Percentiles rank a stretch among this genome's conserved stretches.
These are phyloP conservation scores for Tricholoma matsutake DNA, from an alignment of 768 basidiomycete species.

Conservation along the genomic window DNA sequence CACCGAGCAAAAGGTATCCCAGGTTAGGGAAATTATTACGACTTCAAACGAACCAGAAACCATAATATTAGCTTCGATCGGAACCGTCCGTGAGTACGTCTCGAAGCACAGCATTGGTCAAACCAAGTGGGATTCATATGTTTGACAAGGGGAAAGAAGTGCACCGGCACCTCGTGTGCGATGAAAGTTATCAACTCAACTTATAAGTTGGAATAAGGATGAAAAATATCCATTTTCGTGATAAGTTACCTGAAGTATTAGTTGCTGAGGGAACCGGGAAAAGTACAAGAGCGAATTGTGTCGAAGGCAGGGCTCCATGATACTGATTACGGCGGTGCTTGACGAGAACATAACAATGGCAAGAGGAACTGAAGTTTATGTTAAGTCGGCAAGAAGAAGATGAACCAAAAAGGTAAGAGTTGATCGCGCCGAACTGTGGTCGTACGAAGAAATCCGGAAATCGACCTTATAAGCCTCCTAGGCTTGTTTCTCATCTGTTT, in stretches of 20 bases:
- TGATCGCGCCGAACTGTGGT: constrained; percentile 16
- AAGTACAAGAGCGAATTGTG: background rate
- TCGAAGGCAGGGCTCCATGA: background rate
- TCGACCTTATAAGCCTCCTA: constrained; percentile 15
- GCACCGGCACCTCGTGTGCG: constrained; percentile 25
- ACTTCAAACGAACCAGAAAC: background rate
- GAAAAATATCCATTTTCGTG: background rate
- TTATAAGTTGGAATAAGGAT: background rate
- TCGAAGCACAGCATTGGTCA: background rate
- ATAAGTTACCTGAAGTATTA: background rate
- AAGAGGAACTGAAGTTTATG: constrained; percentile 1
- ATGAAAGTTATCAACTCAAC: background rate
- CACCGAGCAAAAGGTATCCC: background rate
- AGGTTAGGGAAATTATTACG: background rate
- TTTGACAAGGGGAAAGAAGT: constrained; percentile 20
- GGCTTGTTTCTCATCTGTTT: constrained; percentile 1
- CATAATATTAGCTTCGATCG: background rate
- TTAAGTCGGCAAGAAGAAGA: too few species aligned
- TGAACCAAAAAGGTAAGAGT: constrained; percentile 14
- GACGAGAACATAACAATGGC: background rate
- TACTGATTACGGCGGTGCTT: too few species aligned
- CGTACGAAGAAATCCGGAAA: constrained; percentile 10
- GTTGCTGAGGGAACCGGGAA: background rate
- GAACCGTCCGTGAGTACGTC: background rate
- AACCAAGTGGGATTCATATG: constrained; percentile 11